Conservation (phyloP, 345 rosid genomes). For the Boechera divaricarpa region DNA sequence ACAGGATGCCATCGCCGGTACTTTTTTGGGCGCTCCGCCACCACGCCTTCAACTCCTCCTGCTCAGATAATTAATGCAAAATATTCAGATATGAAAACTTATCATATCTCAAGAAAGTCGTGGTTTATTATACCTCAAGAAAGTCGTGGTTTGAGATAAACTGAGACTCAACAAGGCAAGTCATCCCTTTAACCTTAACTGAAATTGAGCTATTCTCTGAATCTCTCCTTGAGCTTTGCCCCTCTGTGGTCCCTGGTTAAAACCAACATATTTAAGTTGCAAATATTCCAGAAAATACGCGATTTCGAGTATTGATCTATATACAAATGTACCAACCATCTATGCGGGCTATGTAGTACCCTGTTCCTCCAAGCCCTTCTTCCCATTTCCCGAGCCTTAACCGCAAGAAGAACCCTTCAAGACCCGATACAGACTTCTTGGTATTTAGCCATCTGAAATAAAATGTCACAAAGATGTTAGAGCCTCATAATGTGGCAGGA, state of each 20-base stretch:
- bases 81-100: constrained; percentile 1
- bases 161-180: constrained; percentile 67
- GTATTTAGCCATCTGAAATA: constrained; percentile 67
- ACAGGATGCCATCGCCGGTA: constrained; percentile 49
- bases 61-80: constrained; percentile 15
- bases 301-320: background rate
- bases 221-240: constrained; percentile 39
- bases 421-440: constrained; percentile 52
- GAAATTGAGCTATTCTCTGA: constrained; percentile 46
- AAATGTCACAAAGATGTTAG: background rate
- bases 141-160: constrained; percentile 88
- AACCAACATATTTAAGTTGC: constrained; percentile 8
- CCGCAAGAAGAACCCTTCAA: constrained; percentile 80
- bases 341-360: constrained; percentile 76
- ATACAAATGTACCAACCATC: constrained; percentile 64
- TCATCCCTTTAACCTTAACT: constrained; percentile 65
- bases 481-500: background rate
- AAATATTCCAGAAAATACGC: background rate
- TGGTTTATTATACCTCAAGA: constrained; percentile 68
- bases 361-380: constrained; percentile 71
- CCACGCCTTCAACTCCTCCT: constrained; percentile 95
- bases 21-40: constrained; percentile 48
- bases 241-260: constrained; percentile 13
- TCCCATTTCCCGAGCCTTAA: constrained; percentile 84
- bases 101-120: constrained; percentile 61